Evolutionary conservation across 108 stramenopile species (phyloP), one percentile per base, ranked within the genome.

Genomic region (Pelagomonas calceolata): DNA sequence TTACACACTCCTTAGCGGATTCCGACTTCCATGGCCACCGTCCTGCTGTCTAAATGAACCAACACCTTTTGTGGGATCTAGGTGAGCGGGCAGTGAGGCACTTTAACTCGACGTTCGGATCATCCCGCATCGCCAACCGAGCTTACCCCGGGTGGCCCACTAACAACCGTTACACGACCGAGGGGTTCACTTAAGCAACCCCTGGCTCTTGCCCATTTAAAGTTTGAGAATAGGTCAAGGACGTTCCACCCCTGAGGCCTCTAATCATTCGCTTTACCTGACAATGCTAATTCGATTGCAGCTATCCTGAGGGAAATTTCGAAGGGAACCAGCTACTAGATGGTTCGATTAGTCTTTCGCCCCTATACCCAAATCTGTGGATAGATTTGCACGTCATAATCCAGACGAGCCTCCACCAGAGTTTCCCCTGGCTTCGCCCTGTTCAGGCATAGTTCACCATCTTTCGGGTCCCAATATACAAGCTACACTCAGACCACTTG

Each of bases 211-310:
- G 88, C 89, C 89, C 90, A 93, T 91, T 91, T 88, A 90, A 93
- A 93, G 90, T 93, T 91, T 93, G 92, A 93, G 92, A 93, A 93
- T 91, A 91, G 92, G 92, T 83, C 86, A 81, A 93, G 87, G 76
- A 77, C 84, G 85, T 89, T 90, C 70, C 90, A 80, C 81, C 86
- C 90, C 92, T 85, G 86, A 83, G 83, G 84, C 92, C 92, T 93
- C 92, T 90, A 93, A 91, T 93, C 92, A 93, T 93, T 93, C 88
- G 92, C 92, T 93, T 93, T 93, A 93, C 92, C 92, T 89, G 88
- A 93, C 89, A 89, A 89, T 88, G 90, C 87, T 93, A 86, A 84
- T 43, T 43, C 44, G n/a, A 63, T 69, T 73, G 69, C 76, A 69
- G 90, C 92, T 92, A 92, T 92, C 91, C 91, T 90, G 84, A 92